Evolutionary conservation across 2,329 filamentous ascomycete species (phyloP).

Genomic region (Achaetomium macrosporum): DNA sequence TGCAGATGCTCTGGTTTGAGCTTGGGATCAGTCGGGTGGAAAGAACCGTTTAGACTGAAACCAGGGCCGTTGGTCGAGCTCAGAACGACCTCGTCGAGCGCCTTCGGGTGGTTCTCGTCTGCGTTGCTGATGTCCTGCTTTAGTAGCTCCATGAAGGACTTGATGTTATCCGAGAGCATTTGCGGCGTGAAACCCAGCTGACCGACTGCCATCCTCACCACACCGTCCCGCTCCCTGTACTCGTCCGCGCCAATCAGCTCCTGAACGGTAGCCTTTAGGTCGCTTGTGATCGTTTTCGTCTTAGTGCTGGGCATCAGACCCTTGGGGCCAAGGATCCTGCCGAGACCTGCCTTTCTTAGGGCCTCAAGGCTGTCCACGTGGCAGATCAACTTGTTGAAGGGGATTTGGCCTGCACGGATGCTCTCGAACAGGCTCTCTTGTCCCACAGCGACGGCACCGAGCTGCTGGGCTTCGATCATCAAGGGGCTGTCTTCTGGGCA

Average conservation of each 20-base stretch:
- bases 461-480: conserved; percentile 65
- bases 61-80: conserved; percentile 84
- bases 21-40: conserved; percentile 56
- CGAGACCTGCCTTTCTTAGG: conserved; percentile 74
- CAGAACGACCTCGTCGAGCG: conserved; percentile 70
- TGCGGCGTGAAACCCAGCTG: conserved; percentile 85
- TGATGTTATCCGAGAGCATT: conserved; percentile 79
- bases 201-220: conserved; percentile 83
- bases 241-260: conserved; percentile 79
- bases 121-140: conserved; percentile 72
- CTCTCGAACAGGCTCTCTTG: conserved; percentile 79
- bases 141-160: conserved; percentile 65
- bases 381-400: conserved; percentile 86
- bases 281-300: conserved; percentile 79
- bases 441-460: conserved; percentile 77
- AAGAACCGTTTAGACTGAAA: conserved; percentile 77
- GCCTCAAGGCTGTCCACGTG: conserved; percentile 72
- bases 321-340: conserved; percentile 75
- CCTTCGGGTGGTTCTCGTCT: conserved; percentile 45
- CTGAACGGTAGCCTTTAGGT: conserved; percentile 67
- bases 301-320: conserved; percentile 90
- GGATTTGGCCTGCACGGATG: conserved; percentile 66
- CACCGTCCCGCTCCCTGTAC: conserved; percentile 80
- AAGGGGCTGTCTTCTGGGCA: conserved; percentile 73
- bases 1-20: conserved; percentile 49